Conservation (phyloP, 225 moss, liverwort and hornwort species). For the Thuidium tamariscinum region DNA sequence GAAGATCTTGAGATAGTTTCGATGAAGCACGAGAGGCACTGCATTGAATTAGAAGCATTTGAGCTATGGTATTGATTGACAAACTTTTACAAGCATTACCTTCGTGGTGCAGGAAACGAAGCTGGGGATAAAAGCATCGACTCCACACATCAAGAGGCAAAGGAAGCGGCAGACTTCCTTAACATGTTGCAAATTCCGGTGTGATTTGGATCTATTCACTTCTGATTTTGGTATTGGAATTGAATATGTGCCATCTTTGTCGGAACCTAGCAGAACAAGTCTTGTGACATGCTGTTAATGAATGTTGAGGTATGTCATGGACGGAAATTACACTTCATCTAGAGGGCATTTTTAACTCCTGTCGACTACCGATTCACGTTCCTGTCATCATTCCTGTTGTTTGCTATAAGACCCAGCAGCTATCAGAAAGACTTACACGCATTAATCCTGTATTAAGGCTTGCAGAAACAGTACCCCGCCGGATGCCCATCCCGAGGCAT, state of each 20-base stretch:
- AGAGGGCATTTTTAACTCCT: not conserved
- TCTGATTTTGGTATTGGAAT: not conserved
- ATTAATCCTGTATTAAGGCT: not conserved
- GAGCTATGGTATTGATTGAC: not conserved
- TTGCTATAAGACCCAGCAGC: not conserved
- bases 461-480: conserved; percentile 47
- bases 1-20: not conserved
- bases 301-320: not conserved
- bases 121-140: conserved; percentile 25
- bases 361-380: not conserved
- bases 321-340: not conserved
- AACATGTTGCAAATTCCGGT: conserved; percentile 48
- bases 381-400: not conserved
- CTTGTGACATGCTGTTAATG: not conserved
- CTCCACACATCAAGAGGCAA: conserved; percentile 34
- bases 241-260: not conserved
- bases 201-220: not conserved
- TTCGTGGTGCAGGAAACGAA: conserved; percentile 28
- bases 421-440: not conserved
- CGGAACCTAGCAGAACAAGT: not conserved
- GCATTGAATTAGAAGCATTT: not conserved
- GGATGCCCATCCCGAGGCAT: conserved; percentile 57
- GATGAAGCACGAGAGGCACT: not conserved
- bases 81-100: not conserved
- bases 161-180: conserved; percentile 52